Percentiles rank a stretch among this genome's conserved stretches.
Conservation (phyloP, 2,329 filamentous ascomycete genomes). For the Zasmidium cellare region DNA sequence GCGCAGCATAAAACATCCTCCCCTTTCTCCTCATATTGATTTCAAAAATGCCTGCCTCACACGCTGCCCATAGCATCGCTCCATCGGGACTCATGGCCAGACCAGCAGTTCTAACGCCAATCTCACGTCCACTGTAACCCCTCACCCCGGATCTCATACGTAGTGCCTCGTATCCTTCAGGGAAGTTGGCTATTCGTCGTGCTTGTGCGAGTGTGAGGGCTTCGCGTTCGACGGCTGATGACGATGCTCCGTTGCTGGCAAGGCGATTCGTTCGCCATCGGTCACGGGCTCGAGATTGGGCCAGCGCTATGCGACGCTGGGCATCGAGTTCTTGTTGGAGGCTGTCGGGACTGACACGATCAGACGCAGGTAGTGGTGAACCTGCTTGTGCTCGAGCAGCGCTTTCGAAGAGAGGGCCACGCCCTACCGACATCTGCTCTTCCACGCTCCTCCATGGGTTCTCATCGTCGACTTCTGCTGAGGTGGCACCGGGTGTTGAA, state of each 20-base stretch:
- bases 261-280: slow-evolving; percentile 19
- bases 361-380: slow-evolving; percentile 18
- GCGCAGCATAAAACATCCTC: slow-evolving; percentile 53
- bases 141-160: slow-evolving; percentile 8
- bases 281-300: slow-evolving; percentile 14
- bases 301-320: slow-evolving; percentile 16
- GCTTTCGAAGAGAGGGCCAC: slow-evolving; percentile 37
- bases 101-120: slow-evolving; percentile 48
- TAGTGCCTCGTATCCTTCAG: slow-evolving; percentile 28
- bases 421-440: slow-evolving; percentile 41
- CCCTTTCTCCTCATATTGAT: slow-evolving; percentile 64
- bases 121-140: slow-evolving; percentile 18
- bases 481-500: slow-evolving; percentile 26
- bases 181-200: slow-evolving; percentile 18
- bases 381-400: slow-evolving; percentile 24
- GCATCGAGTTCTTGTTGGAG: slow-evolving; percentile 20
- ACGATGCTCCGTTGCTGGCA: too few species aligned
- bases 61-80: slow-evolving; percentile 47
- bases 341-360: slow-evolving; percentile 10
- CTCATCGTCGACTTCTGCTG: slow-evolving; percentile 34
- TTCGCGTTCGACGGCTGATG: not conserved
- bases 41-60: slow-evolving; percentile 74
- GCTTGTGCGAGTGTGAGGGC: slow-evolving; percentile 16
- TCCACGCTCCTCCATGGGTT: slow-evolving; percentile 51
- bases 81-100: slow-evolving; percentile 52